Conservation (phyloP, 176 grass and related monocot species). For the Eleusine coracana region DNA sequence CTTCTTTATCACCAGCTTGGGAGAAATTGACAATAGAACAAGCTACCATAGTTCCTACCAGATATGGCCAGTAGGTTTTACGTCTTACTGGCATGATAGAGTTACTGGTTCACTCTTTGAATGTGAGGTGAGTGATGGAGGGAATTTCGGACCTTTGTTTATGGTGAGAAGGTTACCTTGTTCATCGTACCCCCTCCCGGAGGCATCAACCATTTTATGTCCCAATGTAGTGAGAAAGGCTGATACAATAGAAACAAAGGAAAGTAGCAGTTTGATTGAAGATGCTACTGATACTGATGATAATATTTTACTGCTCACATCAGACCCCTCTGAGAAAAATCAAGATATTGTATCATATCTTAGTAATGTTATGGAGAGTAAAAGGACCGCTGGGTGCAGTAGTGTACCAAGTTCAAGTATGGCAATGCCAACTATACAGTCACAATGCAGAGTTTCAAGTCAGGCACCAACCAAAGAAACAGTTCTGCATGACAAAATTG, state of each 20-base stretch:
- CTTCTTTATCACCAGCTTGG: constrained; percentile 83
- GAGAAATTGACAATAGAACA: constrained; percentile 74
- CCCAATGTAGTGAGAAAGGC: constrained; percentile 56
- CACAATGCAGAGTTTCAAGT: constrained; percentile 32
- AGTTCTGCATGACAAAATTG: constrained; percentile 69
- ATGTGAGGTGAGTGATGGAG: constrained; percentile 79
- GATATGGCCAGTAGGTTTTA: constrained; percentile 95
- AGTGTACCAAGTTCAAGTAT: constrained; percentile 35
- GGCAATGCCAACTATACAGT: constrained; percentile 10
- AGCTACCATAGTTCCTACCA: constrained; percentile 74
- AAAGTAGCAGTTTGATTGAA: constrained; percentile 55
- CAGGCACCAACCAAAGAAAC: constrained; percentile 38
- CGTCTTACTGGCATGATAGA: constrained; percentile 91
- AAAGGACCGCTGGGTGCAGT: constrained; percentile 37
- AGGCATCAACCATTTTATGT: constrained; percentile 73
- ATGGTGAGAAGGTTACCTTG: constrained; percentile 85
- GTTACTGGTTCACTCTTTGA: constrained; percentile 96
- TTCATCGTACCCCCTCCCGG: constrained; percentile 70
- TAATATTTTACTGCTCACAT: constrained; percentile 69
- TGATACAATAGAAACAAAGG: constrained; percentile 63
- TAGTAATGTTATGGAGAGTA: constrained; percentile 46
- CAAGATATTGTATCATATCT: constrained; percentile 67
- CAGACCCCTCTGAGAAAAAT: constrained; percentile 54
- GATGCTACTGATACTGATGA: constrained; percentile 63
- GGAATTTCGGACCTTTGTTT: constrained; percentile 79